Conservation (phyloP, 352 stramenopile genomes). For the Pythium brachiatum region DNA sequence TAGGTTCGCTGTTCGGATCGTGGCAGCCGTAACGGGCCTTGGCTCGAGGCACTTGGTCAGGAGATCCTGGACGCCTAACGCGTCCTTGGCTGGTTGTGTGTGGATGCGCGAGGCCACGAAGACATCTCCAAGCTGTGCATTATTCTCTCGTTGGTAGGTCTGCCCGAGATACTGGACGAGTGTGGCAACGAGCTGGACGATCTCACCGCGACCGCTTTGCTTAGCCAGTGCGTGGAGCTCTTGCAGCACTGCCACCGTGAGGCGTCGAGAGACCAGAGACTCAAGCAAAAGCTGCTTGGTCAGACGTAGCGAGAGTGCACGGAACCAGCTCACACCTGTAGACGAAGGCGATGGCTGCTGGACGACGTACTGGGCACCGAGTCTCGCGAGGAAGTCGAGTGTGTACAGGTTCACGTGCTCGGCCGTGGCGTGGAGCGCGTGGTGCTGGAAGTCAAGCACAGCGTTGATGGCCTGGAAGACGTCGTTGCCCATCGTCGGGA, state of each 20-base stretch:
- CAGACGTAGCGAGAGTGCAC: constrained; percentile 39
- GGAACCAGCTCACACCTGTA: constrained; percentile 30
- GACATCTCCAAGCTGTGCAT: background rate
- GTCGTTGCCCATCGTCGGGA: constrained; percentile 34
- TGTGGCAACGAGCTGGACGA: constrained; percentile 36
- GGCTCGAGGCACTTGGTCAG: constrained; percentile 24
- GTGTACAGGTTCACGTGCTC: constrained; percentile 54
- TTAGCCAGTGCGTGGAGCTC: constrained; percentile 40
- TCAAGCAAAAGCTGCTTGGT: constrained; percentile 60
- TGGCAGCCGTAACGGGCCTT: background rate
- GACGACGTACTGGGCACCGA: constrained; percentile 36
- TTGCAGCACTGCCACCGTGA: constrained; percentile 38
- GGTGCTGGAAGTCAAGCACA: constrained; percentile 56
- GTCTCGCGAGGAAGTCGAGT: constrained; percentile 49
- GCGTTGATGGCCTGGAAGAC: constrained; percentile 49
- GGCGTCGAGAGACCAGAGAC: constrained; percentile 40
- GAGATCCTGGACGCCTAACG: constrained; percentile 38
- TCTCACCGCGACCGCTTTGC: constrained; percentile 17
- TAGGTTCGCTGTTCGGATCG: background rate
- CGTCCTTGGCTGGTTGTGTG: constrained; percentile 29
- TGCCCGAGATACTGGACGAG: constrained; percentile 35
- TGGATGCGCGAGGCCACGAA: constrained; percentile 35
- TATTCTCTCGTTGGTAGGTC: background rate
- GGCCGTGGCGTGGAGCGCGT: constrained; percentile 25
- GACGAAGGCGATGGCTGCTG: constrained; percentile 4